Conservation (phyloP, 2,329 filamentous ascomycete genomes). For the Thielaviopsis musarum region DNA sequence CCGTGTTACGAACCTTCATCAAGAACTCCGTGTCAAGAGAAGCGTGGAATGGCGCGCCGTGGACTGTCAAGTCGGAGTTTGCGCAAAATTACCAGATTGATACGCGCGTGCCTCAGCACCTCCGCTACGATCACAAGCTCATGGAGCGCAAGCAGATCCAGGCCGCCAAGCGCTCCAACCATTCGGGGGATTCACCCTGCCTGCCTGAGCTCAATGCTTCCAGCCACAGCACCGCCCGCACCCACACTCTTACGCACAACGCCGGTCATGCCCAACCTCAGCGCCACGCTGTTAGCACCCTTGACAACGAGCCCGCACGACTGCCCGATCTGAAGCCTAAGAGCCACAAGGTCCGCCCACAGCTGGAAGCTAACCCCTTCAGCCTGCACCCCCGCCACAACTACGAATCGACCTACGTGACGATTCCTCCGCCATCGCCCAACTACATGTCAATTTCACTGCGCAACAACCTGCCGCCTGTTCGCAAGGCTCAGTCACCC, state of each 20-base stretch:
- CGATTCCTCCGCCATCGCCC: conserved; percentile 6
- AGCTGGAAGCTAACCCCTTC: conserved; percentile 9
- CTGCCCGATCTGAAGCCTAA: conserved; percentile 61
- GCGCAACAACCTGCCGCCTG: conserved; percentile 24
- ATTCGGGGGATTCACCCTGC: conserved; percentile 27
- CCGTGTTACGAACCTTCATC: conserved; percentile 82
- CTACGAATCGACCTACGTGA: conserved; percentile 11
- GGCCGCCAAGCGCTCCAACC: conserved; percentile 43
- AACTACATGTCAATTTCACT: conserved; percentile 11
- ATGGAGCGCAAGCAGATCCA: conserved; percentile 59
- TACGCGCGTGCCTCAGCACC: conserved; percentile 66
- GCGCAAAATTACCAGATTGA: conserved; percentile 74
- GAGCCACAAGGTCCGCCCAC: conserved; percentile 20
- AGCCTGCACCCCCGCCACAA: conserved; percentile 3
- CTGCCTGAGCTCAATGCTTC: conserved; percentile 12
- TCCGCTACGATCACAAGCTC: conserved; percentile 65
- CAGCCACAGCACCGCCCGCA: conserved; percentile 15
- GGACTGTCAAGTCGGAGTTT: conserved; percentile 79
- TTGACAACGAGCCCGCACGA: conserved; percentile 32
- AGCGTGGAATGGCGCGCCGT: conserved; percentile 89
- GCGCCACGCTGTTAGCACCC: conserved; percentile 13
- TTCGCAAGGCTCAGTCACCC: conserved; percentile 19
- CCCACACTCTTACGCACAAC: not conserved
- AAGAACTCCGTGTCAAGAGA: conserved; percentile 88
- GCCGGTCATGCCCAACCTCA: not conserved